Evolutionary conservation across 2,329 filamentous ascomycete species (phyloP).

Genomic region (Beauveria brongniartii): DNA sequence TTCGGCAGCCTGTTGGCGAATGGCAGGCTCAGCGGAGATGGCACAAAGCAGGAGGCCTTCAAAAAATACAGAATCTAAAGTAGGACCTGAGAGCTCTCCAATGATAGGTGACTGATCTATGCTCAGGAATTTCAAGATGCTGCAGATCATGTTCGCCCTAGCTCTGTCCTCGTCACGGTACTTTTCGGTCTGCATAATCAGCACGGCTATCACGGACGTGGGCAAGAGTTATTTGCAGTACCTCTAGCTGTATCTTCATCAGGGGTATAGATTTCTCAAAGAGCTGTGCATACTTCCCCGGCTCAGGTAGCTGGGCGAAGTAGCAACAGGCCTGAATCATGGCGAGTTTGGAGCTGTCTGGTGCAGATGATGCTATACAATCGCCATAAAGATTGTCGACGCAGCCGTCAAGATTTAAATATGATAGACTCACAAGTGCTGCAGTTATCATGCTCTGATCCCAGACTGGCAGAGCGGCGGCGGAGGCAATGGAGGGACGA

Average conservation of each 20-base stretch:
- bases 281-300: slow-evolving; percentile 43
- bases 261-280: slow-evolving; percentile 49
- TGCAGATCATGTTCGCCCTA: slow-evolving; percentile 19
- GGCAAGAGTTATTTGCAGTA: slow-evolving; percentile 21
- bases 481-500: slow-evolving; percentile 36
- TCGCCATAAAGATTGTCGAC: slow-evolving; percentile 47
- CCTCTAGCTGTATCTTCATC: slow-evolving; percentile 49
- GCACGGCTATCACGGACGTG: background rate
- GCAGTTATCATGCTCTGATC: slow-evolving; percentile 59
- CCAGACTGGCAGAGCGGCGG: slow-evolving; percentile 41
- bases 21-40: slow-evolving; percentile 40
- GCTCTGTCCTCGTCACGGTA: slow-evolving; percentile 11
- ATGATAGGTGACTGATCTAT: slow-evolving; percentile 34
- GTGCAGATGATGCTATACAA: slow-evolving; percentile 50
- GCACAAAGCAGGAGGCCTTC: slow-evolving; percentile 47
- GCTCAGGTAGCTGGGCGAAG: slow-evolving; percentile 46
- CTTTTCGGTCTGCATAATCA: slow-evolving; percentile 8
- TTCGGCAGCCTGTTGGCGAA: slow-evolving; percentile 39
- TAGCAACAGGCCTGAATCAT: slow-evolving; percentile 55
- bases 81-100: slow-evolving; percentile 21
- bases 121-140: slow-evolving; percentile 49
- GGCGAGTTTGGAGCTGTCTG: slow-evolving; percentile 53
- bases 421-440: slow-evolving; percentile 55
- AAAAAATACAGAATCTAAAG: slow-evolving; percentile 28
- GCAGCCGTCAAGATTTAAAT: slow-evolving; percentile 52